Evolutionary conservation across 768 basidiomycete genomes (phyloP), one percentile per base, ranked within the genome.

Genomic region (Agaricus sinodeliciosus): DNA sequence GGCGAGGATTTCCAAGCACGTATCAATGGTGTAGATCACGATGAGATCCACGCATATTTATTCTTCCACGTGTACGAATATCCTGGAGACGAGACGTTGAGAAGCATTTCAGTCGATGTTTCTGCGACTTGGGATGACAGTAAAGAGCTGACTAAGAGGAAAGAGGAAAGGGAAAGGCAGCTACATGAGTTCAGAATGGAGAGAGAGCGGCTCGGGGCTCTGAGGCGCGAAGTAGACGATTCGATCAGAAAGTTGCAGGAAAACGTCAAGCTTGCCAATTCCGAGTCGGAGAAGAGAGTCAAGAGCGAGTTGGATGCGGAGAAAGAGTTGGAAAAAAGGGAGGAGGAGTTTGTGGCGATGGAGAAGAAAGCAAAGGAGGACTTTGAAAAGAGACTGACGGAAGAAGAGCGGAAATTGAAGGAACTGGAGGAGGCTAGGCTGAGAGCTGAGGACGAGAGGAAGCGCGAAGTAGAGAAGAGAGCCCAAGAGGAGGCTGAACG

Each of bases 51-150:
- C 22, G 22, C 18, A 12, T 51, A 51, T 36, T n/a, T 51, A 22
- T 51, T 51, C 50, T 51, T 51, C 50, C 50, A 51, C 26, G 50
- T 51, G 43, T 51, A 51, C 34, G 50, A 51, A 31, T 51, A 51
- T n/a, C 50, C 50, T 16, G 35, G 43, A 13, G 43, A 42, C 12
- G 50, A 51, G 13, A 34, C 43, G 18, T 16, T 51, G 50, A 51
- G 50, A 43, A 51, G 50, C 6, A 36, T 51, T 13, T 51, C 50
- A 13, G 42, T 51, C 43, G 50, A 51, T 13, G 43, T 44, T n/a
- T 51, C 50, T 16, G 50, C 50, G 41, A 51, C 50, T 1, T 51
- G 50, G 50, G 43, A 51, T 35, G 50, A 51, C 11, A 42, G 50
- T 13, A 34, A 16, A 3, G 43, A 36, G 34, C 43, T 51, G 50